phyloP scores from a whole-genome alignment of 2,329 filamentous ascomycete genomes.

The Plectosphaerella plurivora region DNA sequence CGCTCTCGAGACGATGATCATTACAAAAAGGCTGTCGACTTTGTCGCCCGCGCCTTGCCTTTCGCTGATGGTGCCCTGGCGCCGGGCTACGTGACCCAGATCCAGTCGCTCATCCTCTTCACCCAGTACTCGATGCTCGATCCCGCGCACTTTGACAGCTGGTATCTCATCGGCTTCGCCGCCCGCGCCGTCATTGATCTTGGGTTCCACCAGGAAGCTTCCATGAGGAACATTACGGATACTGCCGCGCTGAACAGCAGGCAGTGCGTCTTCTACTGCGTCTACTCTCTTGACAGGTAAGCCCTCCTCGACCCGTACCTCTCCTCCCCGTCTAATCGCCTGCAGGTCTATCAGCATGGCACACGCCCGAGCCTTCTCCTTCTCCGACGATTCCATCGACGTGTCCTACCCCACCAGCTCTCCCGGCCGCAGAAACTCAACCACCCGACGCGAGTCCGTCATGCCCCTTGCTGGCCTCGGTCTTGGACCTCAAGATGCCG shows the following conservation, averaged over 20 bases:
- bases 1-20: constrained; percentile 62
- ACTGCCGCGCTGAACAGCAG: constrained; percentile 70
- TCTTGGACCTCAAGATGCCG: constrained; percentile 46
- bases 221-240: constrained; percentile 62
- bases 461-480: constrained; percentile 31
- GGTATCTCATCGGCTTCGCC: constrained; percentile 89
- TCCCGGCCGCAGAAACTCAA: constrained; percentile 24
- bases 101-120: constrained; percentile 81
- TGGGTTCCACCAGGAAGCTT: constrained; percentile 88
- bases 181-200: constrained; percentile 83
- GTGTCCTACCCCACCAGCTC: constrained; percentile 66
- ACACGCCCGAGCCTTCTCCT: constrained; percentile 83
- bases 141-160: constrained; percentile 86
- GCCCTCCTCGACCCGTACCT: constrained; percentile 13
- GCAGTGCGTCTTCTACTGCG: constrained; percentile 82
- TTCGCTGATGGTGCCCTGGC: constrained; percentile 79
- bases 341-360: constrained; percentile 80
- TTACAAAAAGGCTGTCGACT: constrained; percentile 51
- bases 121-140: constrained; percentile 89
- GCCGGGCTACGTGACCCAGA: constrained; percentile 78
- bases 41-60: constrained; percentile 61
- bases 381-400: constrained; percentile 82
- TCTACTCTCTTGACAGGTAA: constrained; percentile 84
- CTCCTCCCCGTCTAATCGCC: background rate
- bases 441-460: constrained; percentile 25